These are phyloP conservation scores for Psophocarpus tetragonolobus DNA, from an alignment of 306 rosid genomes.

Conservation along the genomic window DNA sequence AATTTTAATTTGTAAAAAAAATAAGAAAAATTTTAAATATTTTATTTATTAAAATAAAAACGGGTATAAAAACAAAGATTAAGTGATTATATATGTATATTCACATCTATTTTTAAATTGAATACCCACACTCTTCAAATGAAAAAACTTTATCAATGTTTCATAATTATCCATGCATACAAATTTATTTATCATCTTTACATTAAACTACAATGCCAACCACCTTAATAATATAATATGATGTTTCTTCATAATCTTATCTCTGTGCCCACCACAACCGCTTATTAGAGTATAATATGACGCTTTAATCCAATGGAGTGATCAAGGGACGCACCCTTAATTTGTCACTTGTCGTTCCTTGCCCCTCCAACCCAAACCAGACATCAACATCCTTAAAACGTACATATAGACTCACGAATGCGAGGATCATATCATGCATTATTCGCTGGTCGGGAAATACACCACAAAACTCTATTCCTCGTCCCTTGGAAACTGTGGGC, in stretches of 20 bases:
- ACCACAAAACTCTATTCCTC: neutral
- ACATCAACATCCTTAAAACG: neutral
- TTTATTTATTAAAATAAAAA: too few relatives aligned
- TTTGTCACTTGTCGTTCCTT: conserved; percentile 21
- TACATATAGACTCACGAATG: neutral
- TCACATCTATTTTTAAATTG: too few relatives aligned
- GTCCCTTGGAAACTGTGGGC: neutral
- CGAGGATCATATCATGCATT: too few relatives aligned
- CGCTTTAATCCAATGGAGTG: neutral
- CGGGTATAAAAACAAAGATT: too few relatives aligned
- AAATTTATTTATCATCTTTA: too few relatives aligned
- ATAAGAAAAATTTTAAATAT: too few relatives aligned
- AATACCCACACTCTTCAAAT: too few relatives aligned
- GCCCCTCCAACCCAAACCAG: neutral
- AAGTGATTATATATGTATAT: too few relatives aligned
- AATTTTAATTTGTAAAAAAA: too few relatives aligned
- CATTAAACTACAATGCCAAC: too few relatives aligned
- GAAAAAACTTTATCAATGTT: too few relatives aligned
- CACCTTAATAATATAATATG: neutral
- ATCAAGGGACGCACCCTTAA: neutral
- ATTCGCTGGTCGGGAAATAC: neutral
- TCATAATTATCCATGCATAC: too few relatives aligned
- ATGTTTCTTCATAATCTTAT: conserved; percentile 27
- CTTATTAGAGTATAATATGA: conserved; percentile 15
- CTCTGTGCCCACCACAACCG: conserved; percentile 39